These are phyloP conservation scores for Zygotorulaspora mrakii DNA, from an alignment of 1,139 yeast species.

Conservation along the genomic window DNA sequence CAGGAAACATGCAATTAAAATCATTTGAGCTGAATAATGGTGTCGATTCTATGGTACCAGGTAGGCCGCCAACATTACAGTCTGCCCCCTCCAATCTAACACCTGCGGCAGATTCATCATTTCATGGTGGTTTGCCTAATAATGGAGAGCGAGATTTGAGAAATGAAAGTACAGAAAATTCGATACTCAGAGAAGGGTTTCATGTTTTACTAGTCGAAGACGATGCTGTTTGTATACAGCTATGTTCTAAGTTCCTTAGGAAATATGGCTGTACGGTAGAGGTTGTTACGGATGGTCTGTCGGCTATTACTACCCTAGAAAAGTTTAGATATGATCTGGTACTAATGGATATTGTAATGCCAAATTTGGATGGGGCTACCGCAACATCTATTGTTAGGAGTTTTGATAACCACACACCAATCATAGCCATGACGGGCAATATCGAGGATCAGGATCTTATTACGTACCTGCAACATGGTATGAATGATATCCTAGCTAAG, in stretches of 20 bases:
- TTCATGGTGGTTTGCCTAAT: conserved; percentile 9
- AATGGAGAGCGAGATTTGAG: conserved; percentile 8
- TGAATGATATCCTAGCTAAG: conserved; percentile 87
- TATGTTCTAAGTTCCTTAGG: conserved; percentile 71
- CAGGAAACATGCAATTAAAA: conserved; percentile 7
- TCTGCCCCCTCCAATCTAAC: conserved; percentile 20
- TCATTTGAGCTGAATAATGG: conserved; percentile 13
- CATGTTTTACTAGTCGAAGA: conserved; percentile 83
- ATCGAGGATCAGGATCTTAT: conserved; percentile 77
- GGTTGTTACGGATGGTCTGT: conserved; percentile 86
- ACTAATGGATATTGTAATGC: conserved; percentile 92
- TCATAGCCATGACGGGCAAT: conserved; percentile 91
- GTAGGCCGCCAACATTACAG: conserved; percentile 12
- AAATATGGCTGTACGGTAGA: conserved; percentile 92
- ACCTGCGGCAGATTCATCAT: conserved; percentile 9
- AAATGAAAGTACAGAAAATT: conserved; percentile 8
- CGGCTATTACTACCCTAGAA: conserved; percentile 80
- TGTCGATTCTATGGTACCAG: conserved; percentile 16
- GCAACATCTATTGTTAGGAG: conserved; percentile 84
- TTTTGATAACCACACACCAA: conserved; percentile 79
- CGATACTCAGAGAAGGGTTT: conserved; percentile 41
- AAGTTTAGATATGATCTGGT: conserved; percentile 75
- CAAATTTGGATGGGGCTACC: conserved; percentile 89
- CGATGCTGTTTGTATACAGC: conserved; percentile 75
- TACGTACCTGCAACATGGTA: conserved; percentile 79